These are phyloP conservation scores for Cutaneotrichosporon mucoides DNA, from an alignment of 1,284 basidiomycete genomes.

Conservation along the genomic window DNA sequence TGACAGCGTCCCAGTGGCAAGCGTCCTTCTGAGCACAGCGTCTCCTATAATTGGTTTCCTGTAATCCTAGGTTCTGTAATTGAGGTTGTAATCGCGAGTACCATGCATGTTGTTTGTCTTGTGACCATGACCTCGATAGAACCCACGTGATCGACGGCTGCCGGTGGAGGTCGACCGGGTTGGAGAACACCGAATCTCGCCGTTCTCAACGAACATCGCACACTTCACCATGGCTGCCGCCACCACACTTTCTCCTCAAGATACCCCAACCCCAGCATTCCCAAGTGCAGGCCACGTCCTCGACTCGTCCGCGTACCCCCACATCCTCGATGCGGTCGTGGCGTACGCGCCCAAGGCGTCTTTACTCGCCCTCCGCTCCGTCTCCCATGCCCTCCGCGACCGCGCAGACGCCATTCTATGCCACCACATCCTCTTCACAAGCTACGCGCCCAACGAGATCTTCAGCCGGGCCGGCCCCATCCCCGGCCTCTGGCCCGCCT, in stretches of 20 bases:
- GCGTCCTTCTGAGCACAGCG: background rate
- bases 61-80: no score
- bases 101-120: no score
- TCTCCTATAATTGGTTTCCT: no score
- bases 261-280: background rate
- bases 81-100: no score
- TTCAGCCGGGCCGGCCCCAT: background rate
- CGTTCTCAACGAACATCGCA: no score
- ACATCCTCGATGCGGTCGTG: slow-evolving; percentile 12
- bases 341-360: background rate
- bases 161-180: no score
- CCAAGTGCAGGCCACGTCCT: background rate
- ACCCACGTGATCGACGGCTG: no score
- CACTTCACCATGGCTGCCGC: background rate
- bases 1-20: background rate
- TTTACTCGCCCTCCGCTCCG: slow-evolving; percentile 8
- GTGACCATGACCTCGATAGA: no score
- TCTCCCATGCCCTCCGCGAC: slow-evolving; percentile 8
- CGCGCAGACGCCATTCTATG: slow-evolving; percentile 12
- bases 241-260: background rate
- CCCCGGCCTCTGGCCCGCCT: slow-evolving; percentile 6
- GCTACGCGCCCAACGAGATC: slow-evolving; percentile 2
- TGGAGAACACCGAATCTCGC: no score
- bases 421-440: slow-evolving; percentile 10
- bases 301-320: slow-evolving; percentile 8